Base-by-base conservation (phyloP, 2,329 filamentous ascomycete species). In the Colletotrichum euphorbiae region DNA sequence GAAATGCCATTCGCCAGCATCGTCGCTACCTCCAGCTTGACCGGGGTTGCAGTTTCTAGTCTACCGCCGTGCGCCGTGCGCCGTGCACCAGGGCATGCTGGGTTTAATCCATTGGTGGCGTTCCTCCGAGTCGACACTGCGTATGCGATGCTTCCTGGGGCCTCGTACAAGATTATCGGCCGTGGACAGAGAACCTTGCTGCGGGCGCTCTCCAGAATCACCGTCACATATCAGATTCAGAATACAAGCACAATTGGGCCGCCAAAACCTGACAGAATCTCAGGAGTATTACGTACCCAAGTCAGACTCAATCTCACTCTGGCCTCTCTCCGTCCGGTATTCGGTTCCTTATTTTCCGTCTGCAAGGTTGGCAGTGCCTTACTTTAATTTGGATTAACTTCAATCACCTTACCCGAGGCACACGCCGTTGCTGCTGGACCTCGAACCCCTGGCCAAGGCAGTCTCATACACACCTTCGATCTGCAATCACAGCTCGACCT, bases 401-500 rank as follows among this genome's bases (percentile, higher is more conserved):
- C 64, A 19, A 63, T 42, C 38, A 45, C 45, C 45, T 57, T 36
- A 21, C 45, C 28, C 36, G 43, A 48, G n/a, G 15, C 45, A 58
- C 21, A 17, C 13, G 45, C n/a, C 3, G 43, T 36, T 28, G 45
- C 19, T 24, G n/a, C 36, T 56, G 45, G 36, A 42, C 33, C 46
- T 65, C 40, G 33, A 65, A 55, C 33, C 66, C 54, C 54, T 68
- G 66, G 61, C 42, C 54, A 60, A 28, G 19, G 61, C 54, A 36
- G 19, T 38, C 45, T 57, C 64, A 19, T 40, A 19, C 38, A 31
- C 40, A 2, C 40, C 33, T 19, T 55, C 65, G 65, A 68, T 68
- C 54, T 54, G 40, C 55, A 42, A 38, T 52, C 21, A 55, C 33
- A 36, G 42, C 33, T 66, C 43, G 40, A 42, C 17, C 12, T 42